These are phyloP conservation scores for Rhynchosporium agropyri DNA, from an alignment of 2,329 filamentous ascomycete genomes.

Conservation along the genomic window DNA sequence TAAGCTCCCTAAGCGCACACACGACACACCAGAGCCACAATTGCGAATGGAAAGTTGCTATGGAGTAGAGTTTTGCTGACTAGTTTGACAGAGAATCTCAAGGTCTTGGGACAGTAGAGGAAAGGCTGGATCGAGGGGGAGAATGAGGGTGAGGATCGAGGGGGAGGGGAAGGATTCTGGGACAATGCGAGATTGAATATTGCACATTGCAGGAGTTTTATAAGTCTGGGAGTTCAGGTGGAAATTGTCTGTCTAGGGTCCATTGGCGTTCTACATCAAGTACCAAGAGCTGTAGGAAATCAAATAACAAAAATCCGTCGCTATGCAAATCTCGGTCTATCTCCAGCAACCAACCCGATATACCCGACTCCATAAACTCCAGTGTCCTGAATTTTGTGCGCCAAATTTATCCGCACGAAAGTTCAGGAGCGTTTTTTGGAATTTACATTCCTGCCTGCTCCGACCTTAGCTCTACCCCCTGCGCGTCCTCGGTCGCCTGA, in stretches of 20 bases:
- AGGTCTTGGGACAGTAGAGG: conserved; percentile 47
- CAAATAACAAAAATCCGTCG: conserved; percentile 20
- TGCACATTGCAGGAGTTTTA: conserved; percentile 29
- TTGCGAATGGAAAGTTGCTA: neutral
- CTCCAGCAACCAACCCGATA: neutral
- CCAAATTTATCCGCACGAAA: conserved; percentile 15
- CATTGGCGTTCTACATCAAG: conserved; percentile 16
- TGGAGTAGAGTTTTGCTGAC: conserved; percentile 17
- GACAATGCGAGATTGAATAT: neutral
- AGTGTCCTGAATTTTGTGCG: conserved; percentile 17
- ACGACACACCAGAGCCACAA: neutral
- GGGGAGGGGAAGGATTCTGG: no score
- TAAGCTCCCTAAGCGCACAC: conserved; percentile 40
- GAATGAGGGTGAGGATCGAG: neutral
- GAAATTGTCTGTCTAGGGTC: conserved; percentile 18
- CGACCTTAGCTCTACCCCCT: conserved; percentile 74
- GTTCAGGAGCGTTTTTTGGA: conserved; percentile 63
- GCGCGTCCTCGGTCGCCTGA: conserved; percentile 72
- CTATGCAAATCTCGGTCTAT: conserved; percentile 23
- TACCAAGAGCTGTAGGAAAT: conserved; percentile 23
- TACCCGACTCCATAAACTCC: conserved; percentile 23
- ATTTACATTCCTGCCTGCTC: conserved; percentile 86
- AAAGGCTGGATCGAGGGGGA: neutral
- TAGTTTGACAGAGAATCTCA: conserved; percentile 45
- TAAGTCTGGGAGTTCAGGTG: conserved; percentile 30